Percentiles rank a stretch among this genome's conserved stretches.
Conservation (phyloP, 345 rosid genomes). For the Citrus glauca region DNA sequence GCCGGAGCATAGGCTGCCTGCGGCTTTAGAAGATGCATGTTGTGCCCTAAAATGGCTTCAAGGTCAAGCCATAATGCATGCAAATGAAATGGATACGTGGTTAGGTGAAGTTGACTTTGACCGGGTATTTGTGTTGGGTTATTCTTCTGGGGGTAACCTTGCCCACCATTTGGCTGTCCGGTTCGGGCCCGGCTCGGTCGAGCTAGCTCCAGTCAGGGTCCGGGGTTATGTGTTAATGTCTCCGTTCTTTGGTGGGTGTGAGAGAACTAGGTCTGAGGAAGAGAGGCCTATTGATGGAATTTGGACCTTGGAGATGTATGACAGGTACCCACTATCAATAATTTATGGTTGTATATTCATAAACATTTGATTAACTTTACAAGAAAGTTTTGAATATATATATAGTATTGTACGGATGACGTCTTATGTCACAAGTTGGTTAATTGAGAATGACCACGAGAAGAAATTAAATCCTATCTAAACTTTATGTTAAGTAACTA, state of each 20-base stretch:
- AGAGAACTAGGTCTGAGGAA: conserved; percentile 35
- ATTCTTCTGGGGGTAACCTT: conserved; percentile 48
- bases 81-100: conserved; percentile 10
- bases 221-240: conserved; percentile 40
- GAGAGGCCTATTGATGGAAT: conserved; percentile 38
- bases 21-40: conserved; percentile 38
- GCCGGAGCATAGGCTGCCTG: conserved; percentile 46
- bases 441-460: too few species aligned
- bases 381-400: too few species aligned
- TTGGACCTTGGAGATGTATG: conserved; percentile 32
- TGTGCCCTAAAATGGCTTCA: conserved; percentile 29
- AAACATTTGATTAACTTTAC: too few species aligned
- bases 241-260: conserved; percentile 47
- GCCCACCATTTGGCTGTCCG: conserved; percentile 44
- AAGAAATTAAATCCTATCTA: too few species aligned
- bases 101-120: conserved; percentile 26
- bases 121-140: conserved; percentile 37
- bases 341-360: too few species aligned
- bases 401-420: too few species aligned
- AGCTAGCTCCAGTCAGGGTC: conserved; percentile 29
- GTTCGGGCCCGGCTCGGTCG: conserved; percentile 16
- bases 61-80: conserved; percentile 13
- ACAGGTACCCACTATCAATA: conserved; percentile 22
- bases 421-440: too few species aligned
- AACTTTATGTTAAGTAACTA: too few species aligned